phyloP scores from a whole-genome alignment of 345 rosid genomes.

The Gossypium herbaceum region DNA sequence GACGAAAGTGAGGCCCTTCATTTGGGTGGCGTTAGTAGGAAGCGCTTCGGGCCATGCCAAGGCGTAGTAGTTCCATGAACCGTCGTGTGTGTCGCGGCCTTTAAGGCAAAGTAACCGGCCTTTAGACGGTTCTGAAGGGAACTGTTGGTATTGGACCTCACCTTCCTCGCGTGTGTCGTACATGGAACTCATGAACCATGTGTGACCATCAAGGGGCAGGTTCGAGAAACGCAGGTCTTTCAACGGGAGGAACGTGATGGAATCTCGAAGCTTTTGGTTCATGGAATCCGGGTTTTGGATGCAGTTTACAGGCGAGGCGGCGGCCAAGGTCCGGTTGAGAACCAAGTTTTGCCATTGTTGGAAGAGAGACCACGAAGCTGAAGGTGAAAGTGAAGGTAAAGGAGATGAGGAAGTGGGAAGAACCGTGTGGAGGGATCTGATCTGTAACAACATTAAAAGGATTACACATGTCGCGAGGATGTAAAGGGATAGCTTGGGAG shows the following conservation, averaged over 20 bases:
- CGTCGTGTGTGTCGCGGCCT: constrained; percentile 56
- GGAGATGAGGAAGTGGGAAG: background rate
- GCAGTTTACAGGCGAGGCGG: constrained; percentile 1
- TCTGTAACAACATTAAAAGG: constrained; percentile 34
- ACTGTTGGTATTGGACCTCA: constrained; percentile 58
- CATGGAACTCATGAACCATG: constrained; percentile 81
- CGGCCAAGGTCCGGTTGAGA: background rate
- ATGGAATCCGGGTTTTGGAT: constrained; percentile 17
- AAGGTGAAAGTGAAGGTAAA: constrained; percentile 4
- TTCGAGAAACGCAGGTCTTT: constrained; percentile 52
- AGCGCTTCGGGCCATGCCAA: constrained; percentile 61
- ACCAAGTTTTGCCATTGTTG: constrained; percentile 19
- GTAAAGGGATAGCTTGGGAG: constrained; percentile 27
- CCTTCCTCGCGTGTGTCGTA: constrained; percentile 55
- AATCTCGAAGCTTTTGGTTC: constrained; percentile 39
- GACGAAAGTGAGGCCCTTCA: constrained; percentile 60
- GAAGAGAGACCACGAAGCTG: constrained; percentile 22
- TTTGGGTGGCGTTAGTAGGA: constrained; percentile 42
- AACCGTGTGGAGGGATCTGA: constrained; percentile 27
- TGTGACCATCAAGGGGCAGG: constrained; percentile 49
- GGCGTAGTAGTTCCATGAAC: constrained; percentile 71
- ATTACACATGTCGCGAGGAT: constrained; percentile 20
- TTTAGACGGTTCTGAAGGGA: constrained; percentile 55
- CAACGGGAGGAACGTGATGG: constrained; percentile 63
- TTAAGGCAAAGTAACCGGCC: constrained; percentile 60